Base-by-base conservation (phyloP, 1,139 yeast genomes). In the Suhomyces ambrosiae region DNA sequence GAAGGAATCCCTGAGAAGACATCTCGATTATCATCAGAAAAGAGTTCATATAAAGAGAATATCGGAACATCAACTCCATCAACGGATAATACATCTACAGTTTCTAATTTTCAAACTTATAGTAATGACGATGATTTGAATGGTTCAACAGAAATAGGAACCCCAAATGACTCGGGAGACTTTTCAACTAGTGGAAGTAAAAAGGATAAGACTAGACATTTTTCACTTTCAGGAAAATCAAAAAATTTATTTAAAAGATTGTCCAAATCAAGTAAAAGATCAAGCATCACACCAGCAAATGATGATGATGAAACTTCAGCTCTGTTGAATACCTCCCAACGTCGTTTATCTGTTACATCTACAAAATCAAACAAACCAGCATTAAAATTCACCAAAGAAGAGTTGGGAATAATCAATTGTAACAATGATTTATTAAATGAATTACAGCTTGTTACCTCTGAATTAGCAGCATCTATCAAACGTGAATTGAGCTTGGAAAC, bases 381-480 rank as follows among this genome's bases (percentile, higher is more conserved):
- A 8, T 34, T 52, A 60, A 48, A 53, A 10, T 72, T 82, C 38
- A 68, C 80, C 3, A 73, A 79, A 32, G 85, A 79, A 24, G 88
- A 84, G 47, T 56, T 82, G 45, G 80, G 82, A 2, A 65, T 83
- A 3, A 68, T 84, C 67, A 75, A 69, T 27, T 78, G 83, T 37
- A 82, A 80, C 45, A 71, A 69, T 35, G 76, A 73, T 23, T 59
- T 85, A 30, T 65, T 82, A 49, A 71, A 74, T 43, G 92, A 85
- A 54, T 60, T 85, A 33, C 83, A 82, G 44, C 55, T 82, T 23
- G 82, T 85, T 1, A 81, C 90, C 2, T 74, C 77, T 14, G 94
- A 85, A 52, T 66, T 85, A 35, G 90, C 89, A 0, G 76, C 79
- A 15, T 80, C 89, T 0, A 82, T 85, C 35, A 74, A 77, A 36